Evolutionary conservation across 345 rosid genomes (phyloP).

Genomic region (Aethionema arabicum): DNA sequence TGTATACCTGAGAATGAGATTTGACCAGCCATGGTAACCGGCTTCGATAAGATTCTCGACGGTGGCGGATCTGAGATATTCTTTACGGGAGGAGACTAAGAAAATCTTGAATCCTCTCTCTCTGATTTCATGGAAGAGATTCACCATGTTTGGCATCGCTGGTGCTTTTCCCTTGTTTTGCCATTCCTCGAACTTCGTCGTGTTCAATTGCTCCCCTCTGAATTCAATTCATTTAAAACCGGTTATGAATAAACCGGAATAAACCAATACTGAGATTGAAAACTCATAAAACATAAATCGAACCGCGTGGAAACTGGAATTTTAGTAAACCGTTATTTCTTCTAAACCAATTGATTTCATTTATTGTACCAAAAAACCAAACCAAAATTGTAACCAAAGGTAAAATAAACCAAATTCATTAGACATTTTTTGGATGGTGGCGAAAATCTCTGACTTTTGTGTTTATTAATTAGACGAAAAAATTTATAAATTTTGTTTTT

Average conservation of each 20-base stretch:
- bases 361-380: too few relatives aligned
- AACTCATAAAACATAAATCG: background rate
- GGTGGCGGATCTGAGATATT: slow-evolving; percentile 69
- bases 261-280: background rate
- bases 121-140: slow-evolving; percentile 59
- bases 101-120: slow-evolving; percentile 69
- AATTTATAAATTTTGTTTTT: too few relatives aligned
- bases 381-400: too few relatives aligned
- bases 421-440: too few relatives aligned
- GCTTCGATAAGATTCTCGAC: slow-evolving; percentile 71
- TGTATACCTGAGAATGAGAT: slow-evolving; percentile 61
- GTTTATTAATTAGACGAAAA: too few relatives aligned
- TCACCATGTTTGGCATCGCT: slow-evolving; percentile 51
- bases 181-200: slow-evolving; percentile 65
- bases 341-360: too few relatives aligned
- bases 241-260: background rate
- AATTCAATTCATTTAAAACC: slow-evolving; percentile 23
- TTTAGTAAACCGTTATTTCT: background rate
- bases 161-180: slow-evolving; percentile 66
- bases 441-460: too few relatives aligned
- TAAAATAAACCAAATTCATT: too few relatives aligned
- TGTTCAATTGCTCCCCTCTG: slow-evolving; percentile 71
- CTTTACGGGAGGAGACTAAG: slow-evolving; percentile 75
- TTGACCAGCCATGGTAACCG: slow-evolving; percentile 82
- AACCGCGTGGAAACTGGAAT: background rate